These are phyloP conservation scores for Phytophthora syringae DNA, from an alignment of 352 stramenopile genomes.

Conservation along the genomic window DNA sequence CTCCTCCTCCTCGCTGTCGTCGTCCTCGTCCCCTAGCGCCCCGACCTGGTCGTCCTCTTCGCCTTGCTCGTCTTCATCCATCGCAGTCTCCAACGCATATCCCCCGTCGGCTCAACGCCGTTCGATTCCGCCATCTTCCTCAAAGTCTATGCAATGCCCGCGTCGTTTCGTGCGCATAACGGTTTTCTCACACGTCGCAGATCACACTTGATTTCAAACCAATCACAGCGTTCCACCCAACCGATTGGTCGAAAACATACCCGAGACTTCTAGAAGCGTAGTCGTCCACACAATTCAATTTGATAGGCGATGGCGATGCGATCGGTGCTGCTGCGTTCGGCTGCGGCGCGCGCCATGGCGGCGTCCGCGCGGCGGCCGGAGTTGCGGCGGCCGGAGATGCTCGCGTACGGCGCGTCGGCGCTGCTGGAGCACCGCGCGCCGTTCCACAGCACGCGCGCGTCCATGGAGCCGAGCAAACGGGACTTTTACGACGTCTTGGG, in stretches of 20 bases:
- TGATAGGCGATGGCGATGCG: constrained; percentile 30
- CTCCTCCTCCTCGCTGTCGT: constrained; percentile 45
- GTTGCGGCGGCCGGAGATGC: neutral
- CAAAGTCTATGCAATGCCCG: constrained; percentile 11
- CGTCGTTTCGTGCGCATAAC: constrained; percentile 32
- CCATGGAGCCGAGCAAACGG: constrained; percentile 73
- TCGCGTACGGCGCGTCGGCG: constrained; percentile 10
- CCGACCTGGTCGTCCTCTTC: constrained; percentile 5
- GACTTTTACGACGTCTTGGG: constrained; percentile 98
- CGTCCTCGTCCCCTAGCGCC: neutral
- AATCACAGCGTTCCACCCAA: neutral
- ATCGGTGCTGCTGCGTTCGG: constrained; percentile 38
- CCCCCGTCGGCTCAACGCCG: neutral
- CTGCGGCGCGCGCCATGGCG: constrained; percentile 17
- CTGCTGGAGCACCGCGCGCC: constrained; percentile 27
- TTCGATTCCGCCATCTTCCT: constrained; percentile 21
- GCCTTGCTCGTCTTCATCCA: constrained; percentile 10
- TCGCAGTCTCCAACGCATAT: constrained; percentile 3
- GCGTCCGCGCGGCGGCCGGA: constrained; percentile 4
- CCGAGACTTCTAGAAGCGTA: constrained; percentile 34
- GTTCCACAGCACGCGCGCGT: constrained; percentile 73
- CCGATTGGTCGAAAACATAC: constrained; percentile 17
- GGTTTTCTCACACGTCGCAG: constrained; percentile 44
- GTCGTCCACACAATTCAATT: constrained; percentile 31
- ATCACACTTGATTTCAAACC: constrained; percentile 6